Conservation (phyloP, 768 basidiomycete species). For the Boletus sensibilis region DNA sequence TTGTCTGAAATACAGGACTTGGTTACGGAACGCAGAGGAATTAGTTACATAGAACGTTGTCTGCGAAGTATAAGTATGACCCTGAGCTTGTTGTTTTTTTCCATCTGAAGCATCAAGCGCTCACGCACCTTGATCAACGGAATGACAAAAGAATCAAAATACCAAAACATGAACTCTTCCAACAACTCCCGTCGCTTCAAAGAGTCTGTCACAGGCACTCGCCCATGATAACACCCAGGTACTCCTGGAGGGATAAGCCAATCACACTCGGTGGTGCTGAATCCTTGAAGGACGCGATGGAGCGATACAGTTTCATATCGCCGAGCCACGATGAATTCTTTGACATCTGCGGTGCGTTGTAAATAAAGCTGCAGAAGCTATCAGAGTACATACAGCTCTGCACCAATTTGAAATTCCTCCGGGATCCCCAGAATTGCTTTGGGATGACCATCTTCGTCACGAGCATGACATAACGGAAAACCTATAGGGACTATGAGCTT, state of each 20-base stretch:
- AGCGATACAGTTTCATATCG: conserved; percentile 81
- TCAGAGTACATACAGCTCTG: conserved; percentile 47
- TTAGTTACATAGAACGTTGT: conserved; percentile 94
- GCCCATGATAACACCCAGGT: conserved; percentile 38
- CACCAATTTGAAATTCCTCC: conserved; percentile 59
- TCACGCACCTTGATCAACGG: conserved; percentile 70
- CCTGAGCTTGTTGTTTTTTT: background rate
- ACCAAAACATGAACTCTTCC: conserved; percentile 92
- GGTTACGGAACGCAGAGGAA: conserved; percentile 79
- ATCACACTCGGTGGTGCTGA: conserved; percentile 70
- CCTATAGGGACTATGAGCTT: conserved; percentile 40
- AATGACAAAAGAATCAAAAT: conserved; percentile 82
- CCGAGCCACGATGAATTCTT: conserved; percentile 68
- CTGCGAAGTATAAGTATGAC: conserved; percentile 38
- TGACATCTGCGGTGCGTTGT: conserved; percentile 51
- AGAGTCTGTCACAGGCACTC: conserved; percentile 64
- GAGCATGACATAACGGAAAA: conserved; percentile 62
- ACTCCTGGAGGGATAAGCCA: conserved; percentile 63
- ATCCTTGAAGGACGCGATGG: conserved; percentile 73
- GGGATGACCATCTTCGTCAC: conserved; percentile 73
- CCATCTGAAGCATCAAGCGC: background rate
- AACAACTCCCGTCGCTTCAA: conserved; percentile 77
- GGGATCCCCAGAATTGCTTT: conserved; percentile 74
- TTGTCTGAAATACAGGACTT: conserved; percentile 88
- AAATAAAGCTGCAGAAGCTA: background rate